phyloP scores from a whole-genome alignment of 139 green algal species.

The Gonium pectorale region DNA sequence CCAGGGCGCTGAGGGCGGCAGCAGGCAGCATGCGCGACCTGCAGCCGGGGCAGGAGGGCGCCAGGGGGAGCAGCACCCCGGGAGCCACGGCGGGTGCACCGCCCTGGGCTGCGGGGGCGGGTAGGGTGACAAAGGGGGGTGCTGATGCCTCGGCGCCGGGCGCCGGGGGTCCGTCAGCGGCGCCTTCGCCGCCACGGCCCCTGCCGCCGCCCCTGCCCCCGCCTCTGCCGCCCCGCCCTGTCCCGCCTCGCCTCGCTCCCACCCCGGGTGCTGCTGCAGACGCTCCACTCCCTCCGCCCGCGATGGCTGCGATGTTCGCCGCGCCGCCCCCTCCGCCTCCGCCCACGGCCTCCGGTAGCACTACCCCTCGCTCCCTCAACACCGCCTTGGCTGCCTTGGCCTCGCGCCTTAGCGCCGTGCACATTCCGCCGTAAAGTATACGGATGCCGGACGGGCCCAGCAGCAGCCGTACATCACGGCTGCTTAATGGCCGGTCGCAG shows the following conservation, averaged over 20 bases:
- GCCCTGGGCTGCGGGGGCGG: too few relatives aligned
- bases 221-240: too few relatives aligned
- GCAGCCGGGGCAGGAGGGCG: slow-evolving; percentile 1
- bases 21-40: background rate
- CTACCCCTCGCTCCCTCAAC: background rate
- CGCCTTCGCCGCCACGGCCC: background rate
- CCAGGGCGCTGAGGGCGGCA: background rate
- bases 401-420: slow-evolving; percentile 10
- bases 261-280: too few relatives aligned
- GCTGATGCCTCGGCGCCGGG: too few relatives aligned
- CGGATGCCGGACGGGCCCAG: background rate
- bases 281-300: too few relatives aligned
- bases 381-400: background rate
- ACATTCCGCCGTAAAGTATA: background rate
- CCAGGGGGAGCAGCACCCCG: background rate
- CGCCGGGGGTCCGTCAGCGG: too few relatives aligned
- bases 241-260: too few relatives aligned
- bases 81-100: background rate
- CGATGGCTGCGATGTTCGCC: too few relatives aligned
- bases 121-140: too few relatives aligned
- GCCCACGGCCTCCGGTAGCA: too few relatives aligned
- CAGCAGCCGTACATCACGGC: slow-evolving; percentile 31
- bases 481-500: slow-evolving; percentile 21
- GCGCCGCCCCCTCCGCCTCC: too few relatives aligned
- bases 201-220: background rate